Conservation (phyloP, 495 filamentous ascomycete genomes). For the Xylaria telfairii region DNA sequence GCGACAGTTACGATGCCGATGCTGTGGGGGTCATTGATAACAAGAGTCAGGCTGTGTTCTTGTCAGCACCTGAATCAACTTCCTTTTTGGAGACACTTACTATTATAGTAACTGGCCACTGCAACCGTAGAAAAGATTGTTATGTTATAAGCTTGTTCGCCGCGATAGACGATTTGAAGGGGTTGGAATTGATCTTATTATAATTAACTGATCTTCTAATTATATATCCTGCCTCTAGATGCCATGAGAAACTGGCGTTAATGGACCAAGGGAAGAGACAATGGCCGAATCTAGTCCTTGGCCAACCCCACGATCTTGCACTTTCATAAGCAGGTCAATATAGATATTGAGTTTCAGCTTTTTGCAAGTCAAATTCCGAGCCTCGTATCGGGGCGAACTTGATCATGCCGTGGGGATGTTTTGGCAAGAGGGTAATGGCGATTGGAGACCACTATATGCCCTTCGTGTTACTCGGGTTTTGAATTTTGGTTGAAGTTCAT, state of each 20-base stretch:
- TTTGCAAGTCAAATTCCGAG: not conserved
- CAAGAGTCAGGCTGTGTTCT: not conserved
- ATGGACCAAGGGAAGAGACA: not conserved
- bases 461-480: conserved; percentile 12
- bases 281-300: not conserved
- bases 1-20: not conserved
- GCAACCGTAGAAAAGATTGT: not conserved
- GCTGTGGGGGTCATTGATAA: conserved; percentile 16
- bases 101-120: not conserved
- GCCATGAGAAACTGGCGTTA: not conserved
- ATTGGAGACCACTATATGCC: not conserved
- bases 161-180: not conserved
- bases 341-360: not conserved
- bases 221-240: not conserved
- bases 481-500: conserved; percentile 72
- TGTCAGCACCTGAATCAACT: not conserved
- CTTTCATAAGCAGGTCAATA: not conserved
- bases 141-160: not conserved
- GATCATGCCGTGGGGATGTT: not conserved
- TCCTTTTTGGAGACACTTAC: not conserved
- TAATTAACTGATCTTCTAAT: not conserved
- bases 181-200: not conserved
- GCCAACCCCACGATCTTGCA: not conserved
- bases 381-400: not conserved
- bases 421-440: not conserved